Base-by-base conservation (phyloP, 352 stramenopile genomes). In the Globisporangium parvum region DNA sequence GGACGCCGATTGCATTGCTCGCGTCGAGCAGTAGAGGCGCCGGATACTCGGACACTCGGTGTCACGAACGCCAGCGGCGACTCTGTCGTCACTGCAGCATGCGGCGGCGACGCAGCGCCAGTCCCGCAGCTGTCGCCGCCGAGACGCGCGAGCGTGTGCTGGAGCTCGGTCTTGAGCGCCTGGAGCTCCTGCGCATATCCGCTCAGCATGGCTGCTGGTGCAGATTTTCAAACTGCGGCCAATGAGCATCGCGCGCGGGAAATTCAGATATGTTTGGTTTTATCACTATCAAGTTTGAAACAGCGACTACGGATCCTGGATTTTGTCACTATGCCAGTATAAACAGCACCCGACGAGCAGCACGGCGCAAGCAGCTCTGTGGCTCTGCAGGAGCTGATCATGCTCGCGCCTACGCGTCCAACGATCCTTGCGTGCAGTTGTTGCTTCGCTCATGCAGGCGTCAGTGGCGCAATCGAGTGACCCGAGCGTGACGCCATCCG, bases 101-200 rank as follows among this genome's bases (percentile, higher is more conserved):
- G 24, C 14, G 31, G 17, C 11, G 47, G 10, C 26, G 20, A 55
- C 12, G 31, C 24, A 20, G 10, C 18, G 26, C 5, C n/a, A 28
- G 33, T 17, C 4, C 40, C 15, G 20, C 21, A 41, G 21, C 11
- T 26, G 11, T 56, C 62, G n/a, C 67, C 45, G 20, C 65, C 56
- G 18, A 85, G 50, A 10, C 70, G 67, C 39, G 65, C 64, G 28
- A 88, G 56, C 31, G 78, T 73, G 62, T 57, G 63, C 45, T 80
- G 75, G 37, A 88, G 64, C 62, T 87, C 73, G n/a, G 58, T 31
- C 62, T 82, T 85, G 53, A 88, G 78, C 62, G 67, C 75, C 15
- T 76, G 70, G 50, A 88, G 66, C 62, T 88, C 78, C 28, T 70
- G 55, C 53, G 62, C 58, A 54, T 73, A 81, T 15, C 48, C 40